Evolutionary conservation across 2,329 filamentous ascomycete species (phyloP).

Genomic region (Colletotrichum sp.): DNA sequence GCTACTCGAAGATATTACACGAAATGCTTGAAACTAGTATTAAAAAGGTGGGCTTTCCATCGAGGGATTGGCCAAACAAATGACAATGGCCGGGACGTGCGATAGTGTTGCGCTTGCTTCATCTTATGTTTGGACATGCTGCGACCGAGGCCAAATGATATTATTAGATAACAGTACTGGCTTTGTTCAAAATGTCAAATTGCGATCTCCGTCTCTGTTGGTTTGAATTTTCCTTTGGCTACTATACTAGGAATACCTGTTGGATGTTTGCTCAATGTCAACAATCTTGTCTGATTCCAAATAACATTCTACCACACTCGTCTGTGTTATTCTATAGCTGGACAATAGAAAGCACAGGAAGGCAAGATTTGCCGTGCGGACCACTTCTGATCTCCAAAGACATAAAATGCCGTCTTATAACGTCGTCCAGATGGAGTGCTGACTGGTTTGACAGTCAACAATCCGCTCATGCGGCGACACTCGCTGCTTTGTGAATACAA

Average conservation of each 20-base stretch:
- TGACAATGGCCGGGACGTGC: neutral
- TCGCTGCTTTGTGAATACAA: neutral
- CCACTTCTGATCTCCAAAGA: neutral
- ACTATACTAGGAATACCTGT: too few species aligned
- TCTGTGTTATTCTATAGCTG: neutral
- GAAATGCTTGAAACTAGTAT: neutral
- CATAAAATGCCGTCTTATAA: neutral
- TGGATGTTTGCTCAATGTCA: too few species aligned
- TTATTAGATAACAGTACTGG: too few species aligned
- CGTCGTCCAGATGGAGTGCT: neutral
- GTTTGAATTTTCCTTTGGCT: neutral
- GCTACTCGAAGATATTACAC: neutral
- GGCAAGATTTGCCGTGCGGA: neutral
- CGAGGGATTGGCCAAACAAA: neutral
- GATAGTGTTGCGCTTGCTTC: neutral
- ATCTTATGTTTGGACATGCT: fast-evolving
- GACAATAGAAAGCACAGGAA: too few species aligned
- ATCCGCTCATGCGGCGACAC: neutral
- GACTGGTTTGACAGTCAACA: neutral
- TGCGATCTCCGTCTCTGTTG: neutral
- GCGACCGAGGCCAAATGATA: too few species aligned
- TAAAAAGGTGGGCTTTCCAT: neutral
- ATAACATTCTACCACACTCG: neutral
- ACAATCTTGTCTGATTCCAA: neutral
- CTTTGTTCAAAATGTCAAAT: too few species aligned